phyloP scores from a whole-genome alignment of 1,284 basidiomycete species.

The Irpex sp. region DNA sequence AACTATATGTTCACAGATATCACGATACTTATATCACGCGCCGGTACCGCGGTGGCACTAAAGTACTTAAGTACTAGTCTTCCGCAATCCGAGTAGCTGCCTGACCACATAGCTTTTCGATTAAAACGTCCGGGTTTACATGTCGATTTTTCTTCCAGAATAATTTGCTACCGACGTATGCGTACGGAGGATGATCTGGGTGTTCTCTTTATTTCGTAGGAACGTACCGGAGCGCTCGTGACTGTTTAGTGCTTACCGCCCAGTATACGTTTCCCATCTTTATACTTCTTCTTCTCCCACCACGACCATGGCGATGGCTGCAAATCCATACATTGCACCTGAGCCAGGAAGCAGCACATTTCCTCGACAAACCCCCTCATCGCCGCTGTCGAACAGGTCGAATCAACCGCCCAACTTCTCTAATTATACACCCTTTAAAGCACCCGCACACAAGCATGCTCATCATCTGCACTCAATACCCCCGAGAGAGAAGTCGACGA shows the following conservation, averaged over 20 bases:
- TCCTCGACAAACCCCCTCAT: conserved; percentile 25
- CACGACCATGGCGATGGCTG: conserved; percentile 9
- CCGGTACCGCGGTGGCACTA: no score
- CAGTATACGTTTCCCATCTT: neutral
- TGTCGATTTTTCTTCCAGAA: neutral
- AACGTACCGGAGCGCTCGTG: conserved; percentile 9
- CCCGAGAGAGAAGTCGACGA: conserved; percentile 73
- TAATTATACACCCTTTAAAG: conserved; percentile 38
- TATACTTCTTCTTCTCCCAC: neutral
- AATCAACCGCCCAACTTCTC: conserved; percentile 6
- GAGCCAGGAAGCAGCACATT: conserved; percentile 13
- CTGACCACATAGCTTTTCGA: neutral
- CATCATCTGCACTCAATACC: conserved; percentile 76
- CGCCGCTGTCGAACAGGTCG: conserved; percentile 22
- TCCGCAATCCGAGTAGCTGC: neutral
- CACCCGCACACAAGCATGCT: conserved; percentile 67
- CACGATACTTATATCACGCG: no score
- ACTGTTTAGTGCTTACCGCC: neutral
- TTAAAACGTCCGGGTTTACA: neutral
- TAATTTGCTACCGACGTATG: neutral
- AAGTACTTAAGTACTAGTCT: no score
- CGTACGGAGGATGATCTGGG: neutral
- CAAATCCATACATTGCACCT: conserved; percentile 8
- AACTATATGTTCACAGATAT: no score
- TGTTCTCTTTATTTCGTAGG: neutral